These are phyloP conservation scores for Pichia sporocuriosa DNA, from an alignment of 805 yeast species.

Conservation along the genomic window DNA sequence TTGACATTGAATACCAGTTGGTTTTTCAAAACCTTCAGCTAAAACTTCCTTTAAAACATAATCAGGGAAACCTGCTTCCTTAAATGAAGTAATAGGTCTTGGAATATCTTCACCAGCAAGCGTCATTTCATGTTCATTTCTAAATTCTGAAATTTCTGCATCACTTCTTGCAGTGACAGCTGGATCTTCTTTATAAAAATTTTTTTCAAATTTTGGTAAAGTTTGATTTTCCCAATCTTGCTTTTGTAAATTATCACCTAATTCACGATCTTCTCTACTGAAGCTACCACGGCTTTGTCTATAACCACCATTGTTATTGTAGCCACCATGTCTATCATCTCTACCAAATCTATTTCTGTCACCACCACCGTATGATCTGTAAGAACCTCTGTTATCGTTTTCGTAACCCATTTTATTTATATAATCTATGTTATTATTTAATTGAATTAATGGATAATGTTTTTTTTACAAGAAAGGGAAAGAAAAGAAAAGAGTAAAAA, in stretches of 20 bases:
- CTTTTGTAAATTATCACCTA: constrained; percentile 52
- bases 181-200: constrained; percentile 85
- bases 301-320: constrained; percentile 29
- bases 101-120: constrained; percentile 81
- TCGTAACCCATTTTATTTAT: constrained; percentile 42
- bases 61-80: constrained; percentile 97
- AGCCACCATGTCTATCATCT: constrained; percentile 31
- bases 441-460: no score
- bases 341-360: constrained; percentile 30
- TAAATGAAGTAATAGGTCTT: constrained; percentile 85
- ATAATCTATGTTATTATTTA: no score
- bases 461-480: no score
- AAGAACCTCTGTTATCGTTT: constrained; percentile 31
- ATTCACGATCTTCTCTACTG: constrained; percentile 36
- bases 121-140: constrained; percentile 82
- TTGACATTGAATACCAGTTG: constrained; percentile 97
- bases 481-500: neutral
- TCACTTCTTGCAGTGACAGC: constrained; percentile 69
- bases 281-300: constrained; percentile 33
- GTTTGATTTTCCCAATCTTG: constrained; percentile 78
- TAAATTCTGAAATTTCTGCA: constrained; percentile 64
- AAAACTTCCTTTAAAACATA: constrained; percentile 85
- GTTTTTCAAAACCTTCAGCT: constrained; percentile 86
- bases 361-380: constrained; percentile 34
- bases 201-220: constrained; percentile 88